Evolutionary conservation across 2,329 filamentous ascomycete genomes (phyloP).

Genomic region (Apiospora koreana): DNA sequence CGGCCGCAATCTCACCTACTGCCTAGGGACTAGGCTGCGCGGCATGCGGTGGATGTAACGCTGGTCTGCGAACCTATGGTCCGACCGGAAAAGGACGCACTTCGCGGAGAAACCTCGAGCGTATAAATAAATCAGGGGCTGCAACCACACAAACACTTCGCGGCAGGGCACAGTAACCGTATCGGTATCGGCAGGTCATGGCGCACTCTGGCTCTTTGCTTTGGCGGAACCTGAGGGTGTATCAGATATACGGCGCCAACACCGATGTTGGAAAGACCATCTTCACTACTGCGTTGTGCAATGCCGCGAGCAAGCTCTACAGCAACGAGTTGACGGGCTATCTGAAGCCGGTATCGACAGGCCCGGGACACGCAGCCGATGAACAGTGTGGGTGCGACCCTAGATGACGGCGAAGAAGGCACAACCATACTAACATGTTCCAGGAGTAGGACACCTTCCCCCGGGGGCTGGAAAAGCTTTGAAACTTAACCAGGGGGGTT

Average conservation of each 20-base stretch:
- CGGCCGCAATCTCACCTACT: too few species aligned
- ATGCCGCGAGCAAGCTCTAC: conserved; percentile 53
- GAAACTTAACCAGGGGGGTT: background rate
- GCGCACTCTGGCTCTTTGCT: conserved; percentile 59
- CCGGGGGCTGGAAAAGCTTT: background rate
- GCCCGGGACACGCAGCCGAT: conserved; percentile 69
- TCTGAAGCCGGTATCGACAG: conserved; percentile 82
- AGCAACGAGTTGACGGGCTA: conserved; percentile 57
- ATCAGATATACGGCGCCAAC: conserved; percentile 82
- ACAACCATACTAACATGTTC: background rate
- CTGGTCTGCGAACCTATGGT: background rate
- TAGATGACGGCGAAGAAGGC: background rate
- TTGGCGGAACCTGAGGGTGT: conserved; percentile 67
- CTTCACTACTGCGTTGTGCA: conserved; percentile 71
- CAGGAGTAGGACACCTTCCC: background rate
- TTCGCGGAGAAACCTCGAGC: background rate
- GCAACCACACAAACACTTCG: conserved; percentile 12
- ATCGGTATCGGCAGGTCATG: conserved; percentile 28
- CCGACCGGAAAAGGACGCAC: background rate
- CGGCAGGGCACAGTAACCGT: background rate
- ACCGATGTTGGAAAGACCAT: conserved; percentile 86
- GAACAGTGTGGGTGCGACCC: conserved; percentile 52
- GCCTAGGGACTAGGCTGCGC: too few species aligned
- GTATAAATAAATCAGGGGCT: background rate
- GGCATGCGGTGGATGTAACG: background rate